These are phyloP conservation scores for Kingdonia uniflora DNA, from an alignment of 164 flowering plant genomes.

Conservation along the genomic window DNA sequence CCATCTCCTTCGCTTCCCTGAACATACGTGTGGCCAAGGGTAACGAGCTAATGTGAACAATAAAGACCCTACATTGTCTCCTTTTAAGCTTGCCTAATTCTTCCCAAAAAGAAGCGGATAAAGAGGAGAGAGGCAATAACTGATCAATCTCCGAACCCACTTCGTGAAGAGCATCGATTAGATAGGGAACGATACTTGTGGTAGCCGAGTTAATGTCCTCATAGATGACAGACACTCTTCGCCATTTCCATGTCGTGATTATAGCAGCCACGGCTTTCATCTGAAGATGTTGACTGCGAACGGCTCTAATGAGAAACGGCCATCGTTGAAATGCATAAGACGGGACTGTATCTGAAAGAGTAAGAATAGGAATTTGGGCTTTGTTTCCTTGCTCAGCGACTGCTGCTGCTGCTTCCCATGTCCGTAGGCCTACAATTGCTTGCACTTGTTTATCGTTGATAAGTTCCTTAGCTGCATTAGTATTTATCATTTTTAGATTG, in stretches of 20 bases:
- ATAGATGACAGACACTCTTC: constrained; percentile 21
- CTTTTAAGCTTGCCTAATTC: constrained; percentile 19
- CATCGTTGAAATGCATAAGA: constrained; percentile 17
- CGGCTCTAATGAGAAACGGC: constrained; percentile 24
- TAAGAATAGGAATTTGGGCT: constrained; percentile 16
- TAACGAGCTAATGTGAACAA: constrained; percentile 19
- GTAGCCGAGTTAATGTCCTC: constrained; percentile 17
- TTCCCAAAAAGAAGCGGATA: constrained; percentile 8
- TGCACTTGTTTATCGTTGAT: constrained; percentile 11
- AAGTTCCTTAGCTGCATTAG: constrained; percentile 21
- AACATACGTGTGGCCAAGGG: constrained; percentile 16
- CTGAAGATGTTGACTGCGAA: constrained; percentile 5
- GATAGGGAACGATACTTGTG: constrained; percentile 13
- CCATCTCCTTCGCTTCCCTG: constrained; percentile 18
- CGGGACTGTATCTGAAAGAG: constrained; percentile 16
- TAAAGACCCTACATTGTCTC: constrained; percentile 20
- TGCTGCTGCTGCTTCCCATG: constrained; percentile 20
- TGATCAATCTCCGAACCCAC: constrained; percentile 13
- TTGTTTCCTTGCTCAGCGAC: constrained; percentile 17
- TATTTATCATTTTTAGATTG: not conserved
- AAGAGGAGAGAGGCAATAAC: constrained; percentile 4
- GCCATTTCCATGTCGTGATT: constrained; percentile 19
- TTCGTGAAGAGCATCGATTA: constrained; percentile 15
- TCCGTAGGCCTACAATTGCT: constrained; percentile 19
- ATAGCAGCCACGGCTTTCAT: constrained; percentile 25